These are phyloP conservation scores for Taphrina wiesneri DNA, from an alignment of 1,139 yeast species.

Conservation along the genomic window DNA sequence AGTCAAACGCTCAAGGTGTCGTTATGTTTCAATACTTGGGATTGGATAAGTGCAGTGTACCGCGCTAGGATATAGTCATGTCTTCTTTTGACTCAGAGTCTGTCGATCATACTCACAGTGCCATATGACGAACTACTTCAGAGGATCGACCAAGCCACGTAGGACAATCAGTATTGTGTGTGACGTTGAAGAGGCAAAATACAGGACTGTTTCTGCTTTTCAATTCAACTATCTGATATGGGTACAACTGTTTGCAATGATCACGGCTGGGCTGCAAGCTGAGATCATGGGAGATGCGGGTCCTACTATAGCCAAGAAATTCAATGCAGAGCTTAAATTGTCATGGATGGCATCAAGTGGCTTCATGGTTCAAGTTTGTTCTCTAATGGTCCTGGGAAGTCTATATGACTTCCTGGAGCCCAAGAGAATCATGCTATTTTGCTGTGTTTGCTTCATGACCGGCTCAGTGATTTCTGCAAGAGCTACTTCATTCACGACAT, in stretches of 20 bases:
- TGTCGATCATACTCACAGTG: not conserved
- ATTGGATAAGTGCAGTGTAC: not conserved
- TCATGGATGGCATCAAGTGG: conserved; percentile 29
- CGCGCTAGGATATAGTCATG: not conserved
- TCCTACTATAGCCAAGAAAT: conserved; percentile 8
- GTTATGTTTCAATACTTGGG: not conserved
- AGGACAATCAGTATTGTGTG: not conserved
- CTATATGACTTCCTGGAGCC: conserved; percentile 24
- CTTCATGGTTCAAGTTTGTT: conserved; percentile 12
- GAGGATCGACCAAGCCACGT: not conserved
- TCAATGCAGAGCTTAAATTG: conserved; percentile 8
- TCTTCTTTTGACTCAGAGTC: not conserved
- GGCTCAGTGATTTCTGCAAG: conserved; percentile 19
- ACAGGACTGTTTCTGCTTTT: not conserved
- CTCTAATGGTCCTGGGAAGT: conserved; percentile 13
- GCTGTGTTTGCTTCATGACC: not conserved
- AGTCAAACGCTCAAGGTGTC: not conserved
- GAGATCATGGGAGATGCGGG: conserved; percentile 31
- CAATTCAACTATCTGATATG: conserved; percentile 4
- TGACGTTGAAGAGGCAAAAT: conserved; percentile 12
- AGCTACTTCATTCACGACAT: not conserved
- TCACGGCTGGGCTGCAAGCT: conserved; percentile 23
- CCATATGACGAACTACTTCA: conserved; percentile 1
- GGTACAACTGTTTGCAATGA: conserved; percentile 13
- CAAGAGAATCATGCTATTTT: conserved; percentile 5